These are phyloP conservation scores for Baudoinia panamericana DNA, from an alignment of 495 filamentous ascomycete species.

Conservation along the genomic window DNA sequence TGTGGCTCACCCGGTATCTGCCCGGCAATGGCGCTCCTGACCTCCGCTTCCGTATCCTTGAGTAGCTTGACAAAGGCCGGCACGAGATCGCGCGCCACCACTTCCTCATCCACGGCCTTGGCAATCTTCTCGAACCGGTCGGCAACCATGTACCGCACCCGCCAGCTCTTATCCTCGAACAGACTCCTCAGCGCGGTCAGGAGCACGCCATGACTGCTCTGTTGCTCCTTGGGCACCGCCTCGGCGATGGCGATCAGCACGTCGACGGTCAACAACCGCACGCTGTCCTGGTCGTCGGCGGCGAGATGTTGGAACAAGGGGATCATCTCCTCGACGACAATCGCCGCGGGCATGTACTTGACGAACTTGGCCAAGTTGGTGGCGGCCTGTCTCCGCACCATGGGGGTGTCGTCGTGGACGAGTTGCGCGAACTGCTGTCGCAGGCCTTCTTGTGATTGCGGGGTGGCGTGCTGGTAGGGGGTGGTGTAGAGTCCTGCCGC, in stretches of 20 bases:
- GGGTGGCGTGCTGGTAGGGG: slow-evolving; percentile 78
- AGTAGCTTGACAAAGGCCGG: slow-evolving; percentile 94
- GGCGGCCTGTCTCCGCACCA: slow-evolving; percentile 92
- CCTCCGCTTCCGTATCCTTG: slow-evolving; percentile 95
- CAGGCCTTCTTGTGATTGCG: slow-evolving; percentile 72
- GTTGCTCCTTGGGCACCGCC: slow-evolving; percentile 93
- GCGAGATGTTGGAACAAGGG: slow-evolving; percentile 95
- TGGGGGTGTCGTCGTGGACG: slow-evolving; percentile 96
- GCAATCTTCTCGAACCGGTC: slow-evolving; percentile 99
- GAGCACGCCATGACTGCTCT: slow-evolving; percentile 85
- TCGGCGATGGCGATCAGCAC: slow-evolving; percentile 94
- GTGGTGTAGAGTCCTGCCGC: slow-evolving; percentile 87
- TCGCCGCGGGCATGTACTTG: slow-evolving; percentile 77
- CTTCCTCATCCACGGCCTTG: slow-evolving; percentile 95
- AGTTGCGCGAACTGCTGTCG: slow-evolving; percentile 80
- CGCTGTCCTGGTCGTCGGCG: slow-evolving; percentile 91
- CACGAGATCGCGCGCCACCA: slow-evolving; percentile 82
- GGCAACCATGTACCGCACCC: slow-evolving; percentile 97
- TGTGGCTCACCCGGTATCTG: slow-evolving; percentile 84
- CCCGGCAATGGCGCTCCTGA: slow-evolving; percentile 89
- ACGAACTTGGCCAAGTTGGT: slow-evolving; percentile 96
- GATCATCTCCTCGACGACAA: slow-evolving; percentile 97
- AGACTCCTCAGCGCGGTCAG: slow-evolving; percentile 78
- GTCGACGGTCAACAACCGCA: slow-evolving; percentile 88
- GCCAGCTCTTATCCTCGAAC: slow-evolving; percentile 98